Conservation (phyloP, 192 early-diverging fungal genomes). For the Backusella circina region DNA sequence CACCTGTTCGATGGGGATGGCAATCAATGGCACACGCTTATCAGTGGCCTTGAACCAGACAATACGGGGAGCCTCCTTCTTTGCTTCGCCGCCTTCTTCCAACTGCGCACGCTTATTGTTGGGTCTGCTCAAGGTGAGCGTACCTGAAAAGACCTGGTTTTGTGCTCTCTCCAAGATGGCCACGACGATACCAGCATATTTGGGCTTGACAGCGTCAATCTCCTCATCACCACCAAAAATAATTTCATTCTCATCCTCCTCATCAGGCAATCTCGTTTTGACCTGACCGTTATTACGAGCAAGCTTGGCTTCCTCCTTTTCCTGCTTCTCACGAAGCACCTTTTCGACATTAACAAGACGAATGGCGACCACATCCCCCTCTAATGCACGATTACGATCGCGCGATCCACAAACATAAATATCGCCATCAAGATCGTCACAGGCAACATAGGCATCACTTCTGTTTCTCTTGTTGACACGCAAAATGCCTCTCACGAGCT, state of each 20-base stretch:
- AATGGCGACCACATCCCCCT: conserved; percentile 82
- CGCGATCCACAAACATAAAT: conserved; percentile 74
- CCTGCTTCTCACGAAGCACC: conserved; percentile 49
- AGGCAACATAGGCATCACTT: conserved; percentile 84
- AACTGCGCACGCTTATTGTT: conserved; percentile 38
- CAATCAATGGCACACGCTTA: conserved; percentile 72
- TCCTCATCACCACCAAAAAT: conserved; percentile 47
- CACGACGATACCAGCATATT: conserved; percentile 54
- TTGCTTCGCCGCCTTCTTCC: conserved; percentile 40
- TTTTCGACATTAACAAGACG: conserved; percentile 68
- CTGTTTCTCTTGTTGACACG: conserved; percentile 85
- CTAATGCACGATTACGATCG: conserved; percentile 79
- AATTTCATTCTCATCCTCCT: conserved; percentile 49
- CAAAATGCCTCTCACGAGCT: conserved; percentile 69
- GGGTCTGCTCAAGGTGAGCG: conserved; percentile 38
- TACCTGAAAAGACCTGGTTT: conserved; percentile 57
- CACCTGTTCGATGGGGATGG: conserved; percentile 70
- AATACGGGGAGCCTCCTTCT: conserved; percentile 50
- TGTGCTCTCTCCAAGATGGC: conserved; percentile 54
- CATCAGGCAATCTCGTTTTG: conserved; percentile 46
- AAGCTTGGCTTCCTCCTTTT: conserved; percentile 56
- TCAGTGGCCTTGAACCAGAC: conserved; percentile 86
- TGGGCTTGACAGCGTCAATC: conserved; percentile 54
- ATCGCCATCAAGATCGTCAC: conserved; percentile 70
- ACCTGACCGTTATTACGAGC: conserved; percentile 44